A percentile compares a stretch with the other conserved stretches of the same genome.
Evolutionary conservation across 306 rosid genomes (phyloP).

Genomic region (Corylus avellana): DNA sequence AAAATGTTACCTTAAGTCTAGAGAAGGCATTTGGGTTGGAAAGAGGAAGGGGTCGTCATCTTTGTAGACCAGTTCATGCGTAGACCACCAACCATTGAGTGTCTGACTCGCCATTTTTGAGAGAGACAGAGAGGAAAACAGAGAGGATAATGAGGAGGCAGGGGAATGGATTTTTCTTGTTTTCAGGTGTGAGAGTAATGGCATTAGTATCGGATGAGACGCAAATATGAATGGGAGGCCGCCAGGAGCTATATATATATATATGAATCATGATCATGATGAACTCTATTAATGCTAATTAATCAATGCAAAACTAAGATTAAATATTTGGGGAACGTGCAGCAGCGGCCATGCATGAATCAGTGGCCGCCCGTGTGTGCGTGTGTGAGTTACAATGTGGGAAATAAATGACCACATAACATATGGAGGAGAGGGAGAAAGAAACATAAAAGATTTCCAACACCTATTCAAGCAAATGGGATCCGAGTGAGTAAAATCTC

Average conservation of each 20-base stretch:
- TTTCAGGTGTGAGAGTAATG: slow-evolving; percentile 2
- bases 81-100: slow-evolving; percentile 22
- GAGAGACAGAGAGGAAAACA: not conserved
- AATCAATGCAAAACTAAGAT: slow-evolving; percentile 12
- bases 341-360: slow-evolving; percentile 63
- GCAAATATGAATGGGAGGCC: slow-evolving; percentile 30
- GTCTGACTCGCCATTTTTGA: slow-evolving; percentile 25
- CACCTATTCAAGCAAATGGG: no score
- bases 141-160: not conserved
- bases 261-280: not conserved
- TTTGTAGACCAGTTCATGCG: slow-evolving; percentile 6
- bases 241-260: not conserved
- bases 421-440: no score
- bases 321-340: slow-evolving; percentile 44
- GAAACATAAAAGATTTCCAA: no score
- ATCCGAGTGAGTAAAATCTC: no score
- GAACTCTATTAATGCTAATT: slow-evolving; percentile 29
- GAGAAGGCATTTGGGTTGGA: slow-evolving; percentile 28
- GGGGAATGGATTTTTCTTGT: slow-evolving; percentile 12
- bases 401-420: not conserved
- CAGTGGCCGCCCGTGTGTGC: slow-evolving; percentile 26
- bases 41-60: slow-evolving; percentile 37
- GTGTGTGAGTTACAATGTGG: slow-evolving; percentile 61
- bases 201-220: not conserved
- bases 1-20: slow-evolving; percentile 36